phyloP scores from a whole-genome alignment of 805 yeast genomes.

The Torulaspora quercuum region DNA sequence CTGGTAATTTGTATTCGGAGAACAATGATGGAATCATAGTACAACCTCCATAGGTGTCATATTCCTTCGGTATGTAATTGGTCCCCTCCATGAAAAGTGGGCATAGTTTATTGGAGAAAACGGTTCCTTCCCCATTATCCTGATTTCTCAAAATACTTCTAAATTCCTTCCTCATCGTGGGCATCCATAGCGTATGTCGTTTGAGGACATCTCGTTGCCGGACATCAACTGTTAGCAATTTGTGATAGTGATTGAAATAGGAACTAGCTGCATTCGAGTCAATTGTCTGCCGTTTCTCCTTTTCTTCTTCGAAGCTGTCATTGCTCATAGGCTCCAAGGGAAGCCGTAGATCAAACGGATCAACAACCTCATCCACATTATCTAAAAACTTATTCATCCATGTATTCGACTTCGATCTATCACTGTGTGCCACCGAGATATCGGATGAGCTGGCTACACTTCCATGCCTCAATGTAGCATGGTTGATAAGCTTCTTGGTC shows the following conservation, averaged over 20 bases:
- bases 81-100: slow-evolving; percentile 28
- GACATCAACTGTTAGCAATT: slow-evolving; percentile 22
- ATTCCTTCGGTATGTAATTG: slow-evolving; percentile 23
- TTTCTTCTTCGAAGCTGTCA: slow-evolving; percentile 8
- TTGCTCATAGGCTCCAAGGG: neutral
- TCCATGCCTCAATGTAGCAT: slow-evolving; percentile 19
- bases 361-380: slow-evolving; percentile 15
- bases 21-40: slow-evolving; percentile 33
- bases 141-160: slow-evolving; percentile 7
- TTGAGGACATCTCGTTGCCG: slow-evolving; percentile 20
- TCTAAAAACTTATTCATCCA: slow-evolving; percentile 20
- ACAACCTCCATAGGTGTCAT: slow-evolving; percentile 30
- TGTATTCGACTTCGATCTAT: slow-evolving; percentile 15
- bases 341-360: slow-evolving; percentile 14
- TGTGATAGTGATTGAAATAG: slow-evolving; percentile 26
- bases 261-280: slow-evolving; percentile 16
- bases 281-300: slow-evolving; percentile 7
- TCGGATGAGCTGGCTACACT: slow-evolving; percentile 23
- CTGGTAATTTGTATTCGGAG: slow-evolving; percentile 42
- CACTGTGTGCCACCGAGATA: slow-evolving; percentile 16
- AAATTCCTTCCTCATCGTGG: slow-evolving; percentile 20
- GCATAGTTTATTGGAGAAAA: slow-evolving; percentile 19
- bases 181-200: slow-evolving; percentile 34
- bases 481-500: slow-evolving; percentile 14
- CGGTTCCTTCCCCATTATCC: neutral